These are phyloP conservation scores for Camelina hispida DNA, from an alignment of 345 rosid species.

Conservation along the genomic window DNA sequence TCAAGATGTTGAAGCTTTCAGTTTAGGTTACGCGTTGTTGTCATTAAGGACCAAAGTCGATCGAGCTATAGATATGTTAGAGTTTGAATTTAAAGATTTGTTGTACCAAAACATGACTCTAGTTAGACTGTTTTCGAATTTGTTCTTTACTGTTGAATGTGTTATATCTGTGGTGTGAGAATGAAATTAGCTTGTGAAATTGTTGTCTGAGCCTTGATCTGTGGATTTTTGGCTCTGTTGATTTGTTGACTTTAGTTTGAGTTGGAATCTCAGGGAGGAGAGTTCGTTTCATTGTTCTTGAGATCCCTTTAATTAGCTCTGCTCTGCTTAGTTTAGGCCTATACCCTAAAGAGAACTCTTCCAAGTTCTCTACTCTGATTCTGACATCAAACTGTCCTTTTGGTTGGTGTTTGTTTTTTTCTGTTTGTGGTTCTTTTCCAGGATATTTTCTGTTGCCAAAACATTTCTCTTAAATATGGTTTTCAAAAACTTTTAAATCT, in stretches of 20 bases:
- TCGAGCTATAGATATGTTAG: neutral
- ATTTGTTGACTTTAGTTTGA: constrained; percentile 30
- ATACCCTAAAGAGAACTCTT: constrained; percentile 9
- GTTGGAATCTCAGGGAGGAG: constrained; percentile 6
- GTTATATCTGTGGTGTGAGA: constrained; percentile 3
- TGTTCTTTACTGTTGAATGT: constrained; percentile 18
- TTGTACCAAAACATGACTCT: constrained; percentile 18
- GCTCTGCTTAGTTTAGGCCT: constrained; percentile 24
- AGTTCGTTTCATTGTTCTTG: constrained; percentile 18
- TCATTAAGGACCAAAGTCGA: constrained; percentile 38
- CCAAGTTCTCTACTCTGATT: constrained; percentile 10
- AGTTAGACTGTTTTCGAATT: constrained; percentile 13
- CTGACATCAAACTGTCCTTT: constrained; percentile 24
- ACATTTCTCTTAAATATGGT: constrained; percentile 10
- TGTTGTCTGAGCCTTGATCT: constrained; percentile 29
- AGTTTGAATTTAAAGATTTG: constrained; percentile 5
- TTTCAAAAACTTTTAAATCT: constrained; percentile 4
- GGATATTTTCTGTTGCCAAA: constrained; percentile 10
- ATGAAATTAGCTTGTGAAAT: constrained; percentile 13
- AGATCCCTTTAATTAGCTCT: neutral
- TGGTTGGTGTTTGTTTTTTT: constrained; percentile 14
- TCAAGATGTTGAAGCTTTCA: constrained; percentile 34
- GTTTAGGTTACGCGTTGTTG: constrained; percentile 46
- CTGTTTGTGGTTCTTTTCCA: constrained; percentile 8
- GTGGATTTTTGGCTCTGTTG: constrained; percentile 21